phyloP scores from a whole-genome alignment of 2,329 filamentous ascomycete species.

The Metarhizium brunneum region DNA sequence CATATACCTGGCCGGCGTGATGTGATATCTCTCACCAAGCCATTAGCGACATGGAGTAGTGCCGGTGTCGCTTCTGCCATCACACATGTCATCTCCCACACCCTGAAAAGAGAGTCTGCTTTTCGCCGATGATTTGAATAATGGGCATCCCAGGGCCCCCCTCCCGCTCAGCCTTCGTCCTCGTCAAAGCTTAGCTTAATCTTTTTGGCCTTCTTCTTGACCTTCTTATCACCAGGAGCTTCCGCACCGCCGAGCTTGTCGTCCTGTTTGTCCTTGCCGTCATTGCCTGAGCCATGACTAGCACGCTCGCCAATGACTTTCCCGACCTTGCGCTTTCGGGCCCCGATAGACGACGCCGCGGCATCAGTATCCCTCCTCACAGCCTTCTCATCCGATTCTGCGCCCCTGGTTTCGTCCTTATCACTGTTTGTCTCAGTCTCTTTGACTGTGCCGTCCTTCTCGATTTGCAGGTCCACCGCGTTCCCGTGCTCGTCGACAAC shows the following conservation, averaged over 20 bases:
- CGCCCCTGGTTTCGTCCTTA: conserved; percentile 12
- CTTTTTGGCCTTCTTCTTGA: conserved; percentile 50
- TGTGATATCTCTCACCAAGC: not conserved
- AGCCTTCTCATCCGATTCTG: conserved; percentile 23
- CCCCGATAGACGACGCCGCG: conserved; percentile 21
- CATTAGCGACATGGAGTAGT: not conserved
- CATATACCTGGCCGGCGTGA: not conserved
- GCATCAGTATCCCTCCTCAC: conserved; percentile 14
- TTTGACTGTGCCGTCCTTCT: conserved; percentile 30
- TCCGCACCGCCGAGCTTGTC: conserved; percentile 9
- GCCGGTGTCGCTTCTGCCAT: not conserved
- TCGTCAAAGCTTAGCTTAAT: conserved; percentile 61
- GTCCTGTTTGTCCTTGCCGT: conserved; percentile 5
- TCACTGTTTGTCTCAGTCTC: conserved; percentile 17
- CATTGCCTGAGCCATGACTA: conserved; percentile 15
- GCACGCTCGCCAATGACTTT: conserved; percentile 25
- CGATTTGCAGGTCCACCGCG: conserved; percentile 41
- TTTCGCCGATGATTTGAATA: conserved; percentile 7
- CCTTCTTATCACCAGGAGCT: conserved; percentile 20
- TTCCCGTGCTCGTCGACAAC: conserved; percentile 67
- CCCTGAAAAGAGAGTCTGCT: not conserved
- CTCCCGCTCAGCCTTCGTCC: conserved; percentile 36
- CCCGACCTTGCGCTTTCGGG: conserved; percentile 45
- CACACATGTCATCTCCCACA: not conserved
- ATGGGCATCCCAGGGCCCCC: not conserved